Percentiles rank a stretch among this genome's conserved stretches.
These are phyloP conservation scores for Acacia melanoxylon DNA, from an alignment of 306 rosid species.

Conservation along the genomic window DNA sequence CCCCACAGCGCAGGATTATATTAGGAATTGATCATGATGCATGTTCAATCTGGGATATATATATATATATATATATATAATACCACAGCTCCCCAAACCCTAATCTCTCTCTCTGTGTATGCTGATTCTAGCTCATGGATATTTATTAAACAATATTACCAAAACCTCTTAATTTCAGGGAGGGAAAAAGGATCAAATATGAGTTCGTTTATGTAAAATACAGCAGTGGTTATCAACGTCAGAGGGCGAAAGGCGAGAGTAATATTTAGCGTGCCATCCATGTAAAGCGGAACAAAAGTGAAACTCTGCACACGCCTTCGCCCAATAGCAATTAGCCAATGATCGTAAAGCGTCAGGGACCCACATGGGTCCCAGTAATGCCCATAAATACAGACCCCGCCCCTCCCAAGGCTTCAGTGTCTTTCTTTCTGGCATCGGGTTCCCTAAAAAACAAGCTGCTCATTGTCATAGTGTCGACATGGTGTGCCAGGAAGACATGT, in stretches of 20 bases:
- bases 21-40: neutral
- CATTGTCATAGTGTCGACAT: conserved; percentile 63
- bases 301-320: neutral
- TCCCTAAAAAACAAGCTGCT: neutral
- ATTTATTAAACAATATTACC: no score
- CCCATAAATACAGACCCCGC: conserved; percentile 38
- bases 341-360: neutral
- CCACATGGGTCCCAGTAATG: conserved; percentile 36
- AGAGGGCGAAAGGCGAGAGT: neutral
- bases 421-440: neutral
- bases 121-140: no score
- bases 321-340: neutral
- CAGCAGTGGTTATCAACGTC: no score
- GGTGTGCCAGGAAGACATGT: conserved; percentile 63
- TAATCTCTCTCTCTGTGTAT: no score
- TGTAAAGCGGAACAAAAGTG: neutral
- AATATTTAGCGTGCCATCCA: neutral
- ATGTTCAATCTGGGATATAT: neutral
- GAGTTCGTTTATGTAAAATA: no score
- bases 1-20: no score
- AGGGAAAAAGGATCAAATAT: no score
- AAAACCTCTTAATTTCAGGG: no score
- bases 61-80: no score
- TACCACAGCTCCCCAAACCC: no score
- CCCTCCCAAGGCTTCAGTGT: neutral